Conservation (phyloP, 2,329 filamentous ascomycete genomes). For the Fusarium keratoplasticum region DNA sequence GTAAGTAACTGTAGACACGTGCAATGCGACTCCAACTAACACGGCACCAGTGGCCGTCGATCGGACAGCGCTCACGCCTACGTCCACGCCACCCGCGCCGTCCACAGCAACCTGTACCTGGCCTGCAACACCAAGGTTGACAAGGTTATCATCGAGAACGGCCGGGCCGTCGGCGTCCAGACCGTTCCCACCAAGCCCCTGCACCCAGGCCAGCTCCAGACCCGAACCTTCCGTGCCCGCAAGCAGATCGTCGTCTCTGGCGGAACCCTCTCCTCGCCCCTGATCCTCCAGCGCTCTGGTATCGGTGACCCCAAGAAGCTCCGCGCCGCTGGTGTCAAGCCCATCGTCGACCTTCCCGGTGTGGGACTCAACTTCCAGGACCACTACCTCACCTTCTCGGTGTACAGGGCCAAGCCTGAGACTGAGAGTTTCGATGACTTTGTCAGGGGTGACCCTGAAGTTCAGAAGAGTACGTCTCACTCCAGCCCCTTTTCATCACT, state of each 20-base stretch:
- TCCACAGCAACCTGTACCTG: slow-evolving; percentile 77
- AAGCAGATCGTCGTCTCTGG: slow-evolving; percentile 81
- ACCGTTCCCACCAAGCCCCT: slow-evolving; percentile 78
- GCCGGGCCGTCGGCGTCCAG: slow-evolving; percentile 76
- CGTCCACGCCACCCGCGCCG: slow-evolving; percentile 78
- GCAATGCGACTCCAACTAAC: neutral
- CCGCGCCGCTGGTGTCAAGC: slow-evolving; percentile 74
- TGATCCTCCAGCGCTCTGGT: slow-evolving; percentile 81
- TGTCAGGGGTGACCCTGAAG: slow-evolving; percentile 76
- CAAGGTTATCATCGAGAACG: slow-evolving; percentile 79
- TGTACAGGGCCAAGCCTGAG: slow-evolving; percentile 78
- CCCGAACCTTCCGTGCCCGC: slow-evolving; percentile 71
- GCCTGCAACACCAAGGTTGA: slow-evolving; percentile 82
- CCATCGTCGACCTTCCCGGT: slow-evolving; percentile 76
- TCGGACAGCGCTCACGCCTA: slow-evolving; percentile 84
- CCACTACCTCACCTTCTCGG: slow-evolving; percentile 78
- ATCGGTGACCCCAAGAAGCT: slow-evolving; percentile 80
- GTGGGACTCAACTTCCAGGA: slow-evolving; percentile 84
- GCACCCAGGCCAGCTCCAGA: slow-evolving; percentile 62
- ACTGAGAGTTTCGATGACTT: slow-evolving; percentile 87
- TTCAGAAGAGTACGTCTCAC: slow-evolving; percentile 68
- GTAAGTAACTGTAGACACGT: neutral
- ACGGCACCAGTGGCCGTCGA: slow-evolving; percentile 59
- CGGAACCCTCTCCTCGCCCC: slow-evolving; percentile 78
- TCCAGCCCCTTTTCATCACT: neutral